Evolutionary conservation across 1,284 basidiomycete genomes (phyloP).

Genomic region (Cryptococcus sp.): DNA sequence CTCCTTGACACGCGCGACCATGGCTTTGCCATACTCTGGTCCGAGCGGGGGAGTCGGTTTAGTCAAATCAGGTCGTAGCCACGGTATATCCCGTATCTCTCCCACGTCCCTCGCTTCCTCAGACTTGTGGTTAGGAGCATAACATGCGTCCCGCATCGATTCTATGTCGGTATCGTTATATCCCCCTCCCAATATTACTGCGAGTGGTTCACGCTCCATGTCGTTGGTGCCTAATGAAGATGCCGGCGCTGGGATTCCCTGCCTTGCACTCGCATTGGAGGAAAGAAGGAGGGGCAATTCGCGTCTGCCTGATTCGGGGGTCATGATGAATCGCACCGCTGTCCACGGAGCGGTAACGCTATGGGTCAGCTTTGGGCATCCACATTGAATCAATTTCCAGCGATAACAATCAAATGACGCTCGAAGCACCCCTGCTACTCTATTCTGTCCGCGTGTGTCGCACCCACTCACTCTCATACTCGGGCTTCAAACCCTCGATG

Average conservation of each 20-base stretch:
- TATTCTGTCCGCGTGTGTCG: no score
- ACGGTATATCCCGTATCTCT: background rate
- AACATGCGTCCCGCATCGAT: background rate
- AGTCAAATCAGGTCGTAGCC: background rate
- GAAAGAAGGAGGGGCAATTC: background rate
- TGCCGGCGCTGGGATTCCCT: background rate
- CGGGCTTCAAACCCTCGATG: background rate
- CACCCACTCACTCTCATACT: background rate
- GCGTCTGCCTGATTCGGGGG: background rate
- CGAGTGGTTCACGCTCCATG: background rate
- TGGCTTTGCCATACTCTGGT: slow-evolving; percentile 1
- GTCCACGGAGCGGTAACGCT: background rate
- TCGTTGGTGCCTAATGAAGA: background rate
- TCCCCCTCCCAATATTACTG: background rate
- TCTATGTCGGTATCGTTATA: background rate
- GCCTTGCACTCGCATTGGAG: background rate
- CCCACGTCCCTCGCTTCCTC: background rate
- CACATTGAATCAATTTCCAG: background rate
- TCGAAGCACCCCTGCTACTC: no score
- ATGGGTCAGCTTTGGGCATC: background rate
- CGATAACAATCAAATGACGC: background rate
- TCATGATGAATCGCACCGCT: background rate
- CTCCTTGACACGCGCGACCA: background rate
- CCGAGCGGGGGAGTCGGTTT: background rate
- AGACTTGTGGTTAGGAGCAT: background rate